These are phyloP conservation scores for Lagenaria siceraria DNA, from an alignment of 306 rosid genomes.

Conservation along the genomic window DNA sequence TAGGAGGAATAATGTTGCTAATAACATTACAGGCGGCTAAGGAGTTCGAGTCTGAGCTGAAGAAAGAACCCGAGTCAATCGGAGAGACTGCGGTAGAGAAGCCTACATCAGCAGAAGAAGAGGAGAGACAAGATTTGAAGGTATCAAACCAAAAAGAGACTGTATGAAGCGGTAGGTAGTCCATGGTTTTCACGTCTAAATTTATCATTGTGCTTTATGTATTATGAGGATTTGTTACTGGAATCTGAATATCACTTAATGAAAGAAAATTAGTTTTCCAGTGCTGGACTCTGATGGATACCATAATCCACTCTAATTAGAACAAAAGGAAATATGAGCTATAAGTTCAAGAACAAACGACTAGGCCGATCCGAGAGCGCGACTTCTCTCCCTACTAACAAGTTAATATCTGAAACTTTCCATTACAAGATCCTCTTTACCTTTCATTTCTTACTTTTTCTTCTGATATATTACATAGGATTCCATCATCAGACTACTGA, in stretches of 20 bases:
- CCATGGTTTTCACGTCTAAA: constrained; percentile 1
- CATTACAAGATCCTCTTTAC: neutral
- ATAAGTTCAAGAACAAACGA: neutral
- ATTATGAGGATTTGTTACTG: constrained; percentile 1
- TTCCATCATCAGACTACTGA: neutral
- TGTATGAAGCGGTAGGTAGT: constrained; percentile 31
- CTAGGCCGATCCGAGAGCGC: neutral
- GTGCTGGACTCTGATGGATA: neutral
- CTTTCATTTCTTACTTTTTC: neutral
- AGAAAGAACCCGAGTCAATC: constrained; percentile 45
- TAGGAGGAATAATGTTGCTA: constrained; percentile 8
- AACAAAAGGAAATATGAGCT: neutral
- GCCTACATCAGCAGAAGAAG: constrained; percentile 28
- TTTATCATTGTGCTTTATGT: constrained; percentile 5
- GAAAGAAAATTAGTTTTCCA: constrained; percentile 1
- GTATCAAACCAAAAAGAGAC: constrained; percentile 61
- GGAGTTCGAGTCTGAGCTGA: constrained; percentile 89
- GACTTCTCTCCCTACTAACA: neutral
- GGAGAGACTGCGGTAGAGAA: constrained; percentile 32
- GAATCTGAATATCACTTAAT: constrained; percentile 12
- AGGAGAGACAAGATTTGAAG: constrained; percentile 47
- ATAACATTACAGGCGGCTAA: constrained; percentile 72
- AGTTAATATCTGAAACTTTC: neutral
- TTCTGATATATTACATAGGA: neutral
- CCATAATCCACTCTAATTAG: neutral